Percentiles rank a stretch among this genome's conserved stretches.
These are phyloP conservation scores for Cnidoscolus chayamansa DNA, from an alignment of 441 rosid species.

Conservation along the genomic window DNA sequence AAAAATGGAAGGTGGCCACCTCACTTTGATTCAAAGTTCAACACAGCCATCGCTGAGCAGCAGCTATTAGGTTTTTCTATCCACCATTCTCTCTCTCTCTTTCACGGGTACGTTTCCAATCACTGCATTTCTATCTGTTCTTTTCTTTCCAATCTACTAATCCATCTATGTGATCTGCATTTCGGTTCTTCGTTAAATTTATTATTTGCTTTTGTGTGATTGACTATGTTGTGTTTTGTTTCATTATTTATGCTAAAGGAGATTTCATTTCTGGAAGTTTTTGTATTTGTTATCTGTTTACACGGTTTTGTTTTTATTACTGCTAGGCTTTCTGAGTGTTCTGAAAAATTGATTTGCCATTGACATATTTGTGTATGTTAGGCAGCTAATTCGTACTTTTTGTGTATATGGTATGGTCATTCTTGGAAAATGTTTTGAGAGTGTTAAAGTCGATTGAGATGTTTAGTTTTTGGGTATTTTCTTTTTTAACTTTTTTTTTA, in stretches of 20 bases:
- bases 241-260: not conserved
- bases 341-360: no score
- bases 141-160: not conserved
- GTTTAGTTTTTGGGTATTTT: not conserved
- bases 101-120: conserved; percentile 20
- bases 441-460: not conserved
- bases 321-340: not conserved
- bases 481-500: not conserved
- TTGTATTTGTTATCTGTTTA: not conserved
- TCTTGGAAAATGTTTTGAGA: no score
- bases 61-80: conserved; percentile 15
- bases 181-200: not conserved
- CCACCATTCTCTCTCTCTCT: not conserved
- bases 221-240: not conserved
- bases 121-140: conserved; percentile 5
- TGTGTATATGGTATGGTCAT: no score
- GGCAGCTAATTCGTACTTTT: no score
- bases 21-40: not conserved
- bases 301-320: not conserved
- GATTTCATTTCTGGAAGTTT: not conserved
- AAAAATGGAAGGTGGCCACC: no score
- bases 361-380: not conserved
- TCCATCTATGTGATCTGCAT: not conserved
- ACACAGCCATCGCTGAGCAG: conserved; percentile 5
- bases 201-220: not conserved